Percentiles rank a stretch among this genome's conserved stretches.
Evolutionary conservation across 495 filamentous ascomycete genomes (phyloP).

Genomic region (Xylaria grammica): DNA sequence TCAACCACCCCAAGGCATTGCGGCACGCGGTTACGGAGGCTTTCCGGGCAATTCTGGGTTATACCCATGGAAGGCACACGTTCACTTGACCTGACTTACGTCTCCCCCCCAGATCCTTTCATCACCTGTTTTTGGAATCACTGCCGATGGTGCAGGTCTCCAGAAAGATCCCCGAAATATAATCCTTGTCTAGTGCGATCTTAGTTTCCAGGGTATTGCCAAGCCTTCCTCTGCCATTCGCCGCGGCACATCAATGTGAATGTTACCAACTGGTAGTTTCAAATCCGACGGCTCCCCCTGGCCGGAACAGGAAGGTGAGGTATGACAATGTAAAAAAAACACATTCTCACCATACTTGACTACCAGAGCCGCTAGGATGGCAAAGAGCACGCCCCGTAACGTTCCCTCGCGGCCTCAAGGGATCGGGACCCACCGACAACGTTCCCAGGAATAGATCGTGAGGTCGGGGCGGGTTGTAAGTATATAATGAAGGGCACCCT

Average conservation of each 20-base stretch:
- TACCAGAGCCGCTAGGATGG: background rate
- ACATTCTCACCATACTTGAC: slow-evolving; percentile 9
- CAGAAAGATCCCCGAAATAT: slow-evolving; percentile 11
- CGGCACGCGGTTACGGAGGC: slow-evolving; percentile 4
- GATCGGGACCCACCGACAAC: background rate
- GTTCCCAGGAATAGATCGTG: background rate
- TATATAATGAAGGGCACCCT: slow-evolving; percentile 15
- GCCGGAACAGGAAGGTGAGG: slow-evolving; percentile 19
- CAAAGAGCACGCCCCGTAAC: slow-evolving; percentile 6
- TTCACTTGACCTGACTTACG: slow-evolving; percentile 10
- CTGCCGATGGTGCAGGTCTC: slow-evolving; percentile 5
- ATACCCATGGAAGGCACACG: slow-evolving; percentile 7
- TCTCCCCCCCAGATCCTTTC: background rate
- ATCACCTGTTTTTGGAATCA: slow-evolving; percentile 18
- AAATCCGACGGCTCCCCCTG: slow-evolving; percentile 17
- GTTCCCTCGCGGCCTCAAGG: slow-evolving; percentile 9
- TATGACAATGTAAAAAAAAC: background rate
- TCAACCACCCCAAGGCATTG: slow-evolving; percentile 1
- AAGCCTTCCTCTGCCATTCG: slow-evolving; percentile 5
- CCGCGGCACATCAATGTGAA: slow-evolving; percentile 1
- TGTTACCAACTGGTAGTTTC: slow-evolving; percentile 18
- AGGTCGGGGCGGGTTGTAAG: background rate
- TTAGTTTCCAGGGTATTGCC: slow-evolving; percentile 10
- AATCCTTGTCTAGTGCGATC: slow-evolving; percentile 21
- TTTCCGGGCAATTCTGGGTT: slow-evolving; percentile 11